These are phyloP conservation scores for Phlebiopsis flavidoalba DNA, from an alignment of 768 basidiomycete genomes.

Conservation along the genomic window DNA sequence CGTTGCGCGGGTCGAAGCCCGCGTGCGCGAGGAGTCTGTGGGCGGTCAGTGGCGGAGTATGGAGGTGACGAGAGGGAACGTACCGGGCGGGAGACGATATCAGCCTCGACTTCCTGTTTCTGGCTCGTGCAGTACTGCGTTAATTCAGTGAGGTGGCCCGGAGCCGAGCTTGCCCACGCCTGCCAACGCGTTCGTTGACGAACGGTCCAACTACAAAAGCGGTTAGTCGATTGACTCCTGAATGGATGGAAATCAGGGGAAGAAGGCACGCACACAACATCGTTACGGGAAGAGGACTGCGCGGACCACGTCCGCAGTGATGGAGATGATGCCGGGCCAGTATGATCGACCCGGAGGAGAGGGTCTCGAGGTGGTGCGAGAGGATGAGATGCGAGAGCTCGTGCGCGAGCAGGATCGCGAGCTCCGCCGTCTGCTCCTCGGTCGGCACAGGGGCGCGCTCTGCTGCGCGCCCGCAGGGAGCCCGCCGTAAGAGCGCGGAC, in stretches of 20 bases:
- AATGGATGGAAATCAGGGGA: slow-evolving; percentile 27
- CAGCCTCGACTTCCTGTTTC: slow-evolving; percentile 89
- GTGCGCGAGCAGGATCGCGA: slow-evolving; percentile 89
- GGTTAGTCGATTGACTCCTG: neutral
- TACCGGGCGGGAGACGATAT: slow-evolving; percentile 82
- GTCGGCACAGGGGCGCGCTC: slow-evolving; percentile 50
- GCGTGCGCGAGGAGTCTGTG: slow-evolving; percentile 84
- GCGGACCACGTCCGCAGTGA: slow-evolving; percentile 70
- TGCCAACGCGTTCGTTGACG: slow-evolving; percentile 88
- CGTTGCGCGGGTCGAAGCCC: slow-evolving; percentile 81
- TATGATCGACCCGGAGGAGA: slow-evolving; percentile 84
- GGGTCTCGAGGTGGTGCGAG: slow-evolving; percentile 86
- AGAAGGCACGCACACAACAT: slow-evolving; percentile 49
- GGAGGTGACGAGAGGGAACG: slow-evolving; percentile 12
- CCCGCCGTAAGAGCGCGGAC: slow-evolving; percentile 42
- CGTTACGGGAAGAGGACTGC: slow-evolving; percentile 80
- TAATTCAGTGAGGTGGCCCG: slow-evolving; percentile 65
- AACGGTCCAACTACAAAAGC: slow-evolving; percentile 71
- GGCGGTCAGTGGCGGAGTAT: neutral
- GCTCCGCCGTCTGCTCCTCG: slow-evolving; percentile 76
- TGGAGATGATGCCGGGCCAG: slow-evolving; percentile 73
- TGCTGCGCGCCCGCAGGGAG: slow-evolving; percentile 29
- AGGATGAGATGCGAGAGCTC: slow-evolving; percentile 90
- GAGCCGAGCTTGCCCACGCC: slow-evolving; percentile 74
- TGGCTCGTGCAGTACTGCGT: slow-evolving; percentile 74